phyloP scores from a whole-genome alignment of 805 yeast genomes.

The Isabelozyma rhagii region DNA sequence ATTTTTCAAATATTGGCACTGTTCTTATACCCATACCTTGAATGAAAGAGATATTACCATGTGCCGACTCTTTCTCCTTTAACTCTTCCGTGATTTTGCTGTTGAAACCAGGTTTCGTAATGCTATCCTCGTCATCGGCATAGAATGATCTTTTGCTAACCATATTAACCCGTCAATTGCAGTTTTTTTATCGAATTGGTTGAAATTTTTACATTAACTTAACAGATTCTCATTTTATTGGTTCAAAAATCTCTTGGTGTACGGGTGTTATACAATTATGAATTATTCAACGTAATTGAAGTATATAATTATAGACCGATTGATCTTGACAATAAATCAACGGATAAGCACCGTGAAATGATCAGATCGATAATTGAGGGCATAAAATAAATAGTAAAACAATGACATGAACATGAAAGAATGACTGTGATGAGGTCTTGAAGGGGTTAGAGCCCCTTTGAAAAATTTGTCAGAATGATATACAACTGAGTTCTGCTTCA shows the following conservation, averaged over 20 bases:
- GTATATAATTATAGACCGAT: not conserved
- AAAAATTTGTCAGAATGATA: not conserved
- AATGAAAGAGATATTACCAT: slow-evolving; percentile 38
- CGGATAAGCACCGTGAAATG: not conserved
- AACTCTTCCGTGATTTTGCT: slow-evolving; percentile 33
- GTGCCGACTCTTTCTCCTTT: slow-evolving; percentile 35
- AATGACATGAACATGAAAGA: not conserved
- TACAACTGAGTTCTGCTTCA: not conserved
- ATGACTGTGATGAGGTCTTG: not conserved
- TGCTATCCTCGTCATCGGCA: slow-evolving; percentile 47
- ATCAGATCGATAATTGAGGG: not conserved
- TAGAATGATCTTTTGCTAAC: slow-evolving; percentile 43
- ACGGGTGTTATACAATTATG: not conserved
- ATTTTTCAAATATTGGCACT: slow-evolving; percentile 44
- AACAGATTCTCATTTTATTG: not conserved
- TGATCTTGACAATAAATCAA: not conserved
- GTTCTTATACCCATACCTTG: slow-evolving; percentile 56
- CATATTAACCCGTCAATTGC: slow-evolving; percentile 4
- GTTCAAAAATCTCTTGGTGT: not conserved
- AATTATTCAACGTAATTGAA: not conserved
- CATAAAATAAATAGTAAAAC: not conserved
- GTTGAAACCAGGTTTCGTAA: slow-evolving; percentile 49
- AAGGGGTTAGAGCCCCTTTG: not conserved
- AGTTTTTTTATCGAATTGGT: not conserved
- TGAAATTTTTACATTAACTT: not conserved